Evolutionary conservation across 768 basidiomycete genomes (phyloP).

Genomic region (Pisolithus sp.): DNA sequence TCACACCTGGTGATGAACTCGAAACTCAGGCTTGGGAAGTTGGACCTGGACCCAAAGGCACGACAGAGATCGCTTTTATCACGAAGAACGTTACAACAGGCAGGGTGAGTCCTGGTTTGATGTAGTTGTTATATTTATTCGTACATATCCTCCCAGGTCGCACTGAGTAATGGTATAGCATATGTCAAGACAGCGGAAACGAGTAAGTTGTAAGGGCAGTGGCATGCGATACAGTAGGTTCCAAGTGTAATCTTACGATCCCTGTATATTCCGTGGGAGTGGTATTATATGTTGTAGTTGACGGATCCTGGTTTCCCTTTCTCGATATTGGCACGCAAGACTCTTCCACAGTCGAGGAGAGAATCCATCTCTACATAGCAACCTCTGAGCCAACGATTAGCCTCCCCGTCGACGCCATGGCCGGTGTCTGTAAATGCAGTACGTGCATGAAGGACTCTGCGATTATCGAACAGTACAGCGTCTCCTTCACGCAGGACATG

Average conservation of each 20-base stretch:
- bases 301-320: no score
- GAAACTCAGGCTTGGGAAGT: constrained; percentile 80
- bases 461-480: constrained; percentile 87
- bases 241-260: no score
- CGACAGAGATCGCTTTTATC: constrained; percentile 52
- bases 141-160: constrained; percentile 28
- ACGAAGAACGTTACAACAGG: constrained; percentile 55
- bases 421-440: constrained; percentile 57
- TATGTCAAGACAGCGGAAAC: constrained; percentile 49
- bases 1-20: constrained; percentile 74
- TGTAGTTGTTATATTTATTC: neutral
- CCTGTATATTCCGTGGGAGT: no score
- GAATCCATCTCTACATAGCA: constrained; percentile 69
- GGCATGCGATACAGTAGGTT: no score
- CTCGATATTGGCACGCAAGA: constrained; percentile 33
- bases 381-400: constrained; percentile 86
- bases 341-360: constrained; percentile 53
- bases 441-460: constrained; percentile 82
- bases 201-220: constrained; percentile 33
- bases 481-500: constrained; percentile 78
- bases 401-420: constrained; percentile 37
- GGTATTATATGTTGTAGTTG: neutral
- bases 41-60: constrained; percentile 55
- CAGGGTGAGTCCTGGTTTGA: constrained; percentile 36
- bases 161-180: constrained; percentile 57